phyloP scores from a whole-genome alignment of 495 filamentous ascomycete species.

The Podospora comata region DNA sequence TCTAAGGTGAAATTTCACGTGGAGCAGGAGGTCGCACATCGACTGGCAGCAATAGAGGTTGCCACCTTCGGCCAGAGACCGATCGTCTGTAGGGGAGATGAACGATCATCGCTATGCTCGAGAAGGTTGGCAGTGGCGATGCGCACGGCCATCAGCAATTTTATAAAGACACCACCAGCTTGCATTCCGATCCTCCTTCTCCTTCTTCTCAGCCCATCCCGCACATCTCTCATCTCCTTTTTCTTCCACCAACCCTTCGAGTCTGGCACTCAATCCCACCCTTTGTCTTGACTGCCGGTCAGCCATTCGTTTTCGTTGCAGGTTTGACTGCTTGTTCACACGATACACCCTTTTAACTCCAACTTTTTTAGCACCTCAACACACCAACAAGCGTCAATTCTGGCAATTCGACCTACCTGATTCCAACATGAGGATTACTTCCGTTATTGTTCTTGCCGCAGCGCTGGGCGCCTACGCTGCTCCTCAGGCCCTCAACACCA shows the following conservation, averaged over 20 bases:
- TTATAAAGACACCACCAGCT: neutral
- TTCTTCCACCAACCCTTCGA: neutral
- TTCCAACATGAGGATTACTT: neutral
- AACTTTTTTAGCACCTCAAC: neutral
- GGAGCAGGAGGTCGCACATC: too few relatives aligned
- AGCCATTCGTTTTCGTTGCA: neutral
- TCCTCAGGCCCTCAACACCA: neutral
- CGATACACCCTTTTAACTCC: neutral
- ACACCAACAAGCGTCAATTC: neutral
- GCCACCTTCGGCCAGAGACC: too few relatives aligned
- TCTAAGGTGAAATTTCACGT: too few relatives aligned
- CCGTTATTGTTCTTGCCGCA: neutral
- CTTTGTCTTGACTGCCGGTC: neutral
- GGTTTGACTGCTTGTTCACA: neutral
- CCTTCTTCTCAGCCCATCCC: neutral
- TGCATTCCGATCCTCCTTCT: neutral
- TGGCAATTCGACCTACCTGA: neutral
- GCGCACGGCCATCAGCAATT: neutral
- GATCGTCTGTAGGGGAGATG: too few relatives aligned
- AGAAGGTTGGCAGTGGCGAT: neutral
- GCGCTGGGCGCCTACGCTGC: neutral
- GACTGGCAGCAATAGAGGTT: too few relatives aligned
- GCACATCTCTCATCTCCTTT: neutral
- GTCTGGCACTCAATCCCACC: constrained; percentile 2
- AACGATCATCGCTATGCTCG: neutral